Evolutionary conservation across 2,329 filamentous ascomycete genomes (phyloP), one percentile per base, ranked within the genome.

Genomic region (Fusarium sp.): DNA sequence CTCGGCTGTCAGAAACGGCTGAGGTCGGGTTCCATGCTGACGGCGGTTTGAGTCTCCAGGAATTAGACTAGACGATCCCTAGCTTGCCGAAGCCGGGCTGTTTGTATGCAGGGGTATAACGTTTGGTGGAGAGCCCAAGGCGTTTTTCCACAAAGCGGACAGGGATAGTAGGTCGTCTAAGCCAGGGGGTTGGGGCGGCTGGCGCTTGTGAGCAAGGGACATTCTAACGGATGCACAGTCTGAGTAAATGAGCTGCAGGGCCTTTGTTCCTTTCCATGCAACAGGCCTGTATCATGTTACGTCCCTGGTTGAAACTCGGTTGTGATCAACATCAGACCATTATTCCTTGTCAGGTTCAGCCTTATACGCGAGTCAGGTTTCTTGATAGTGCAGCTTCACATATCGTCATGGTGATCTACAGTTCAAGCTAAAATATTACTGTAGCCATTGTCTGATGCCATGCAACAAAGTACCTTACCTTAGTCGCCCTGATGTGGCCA

Each of bases 81-180:
- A 52, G 20, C 32, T 30, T 57, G 58, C 48, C 60, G 57, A 42
- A 49, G 54, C 48, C 55, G 57, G 44, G 46, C 41, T 46, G 23
- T 52, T 48, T 48, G 30, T 46, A 56, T 54, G 56, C 65, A 64
- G 60, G 69, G 69, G 56, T 54, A 55, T 72, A 56, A 62, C 69
- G 60, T 48, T 57, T 48, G 35, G 69, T 72, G 64, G 69, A 49
- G 49, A 64, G 49, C 67, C 64, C 56, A 66, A 72, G 64, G 69
- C 69, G 32, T 72, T 69, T 71, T 55, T 23, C 7, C 44, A 10
- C 30, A 45, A 26, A 37, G 53, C 38, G 9, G 27, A 41, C 60
- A 45, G 18, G 53, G 65, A 26, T 68, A 15, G 20, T 68, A 15
- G 20, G 18, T 45, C 44, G 23, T 15, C 57, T 54, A 37, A 27